phyloP scores from a whole-genome alignment of 805 yeast genomes.

The Yarrowia osloensis region DNA sequence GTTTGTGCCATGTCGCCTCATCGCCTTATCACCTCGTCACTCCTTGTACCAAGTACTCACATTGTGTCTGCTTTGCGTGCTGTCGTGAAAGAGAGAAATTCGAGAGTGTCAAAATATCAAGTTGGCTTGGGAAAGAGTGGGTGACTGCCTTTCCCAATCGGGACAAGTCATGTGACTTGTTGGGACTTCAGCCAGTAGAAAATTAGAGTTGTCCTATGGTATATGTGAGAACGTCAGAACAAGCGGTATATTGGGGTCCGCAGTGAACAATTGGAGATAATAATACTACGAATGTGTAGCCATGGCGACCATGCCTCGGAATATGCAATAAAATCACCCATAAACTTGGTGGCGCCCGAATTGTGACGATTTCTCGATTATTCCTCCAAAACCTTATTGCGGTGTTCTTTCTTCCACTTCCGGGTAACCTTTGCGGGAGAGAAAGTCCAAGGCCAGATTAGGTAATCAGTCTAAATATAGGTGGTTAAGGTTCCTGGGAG shows the following conservation, averaged over 20 bases:
- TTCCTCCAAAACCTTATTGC: too few relatives aligned
- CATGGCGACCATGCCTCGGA: neutral
- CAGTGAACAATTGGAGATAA: neutral
- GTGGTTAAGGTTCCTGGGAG: too few relatives aligned
- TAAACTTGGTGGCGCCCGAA: too few relatives aligned
- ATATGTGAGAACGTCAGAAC: neutral
- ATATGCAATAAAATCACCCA: too few relatives aligned
- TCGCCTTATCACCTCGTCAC: neutral
- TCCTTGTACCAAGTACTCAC: constrained; percentile 28
- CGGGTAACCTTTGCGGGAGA: too few relatives aligned
- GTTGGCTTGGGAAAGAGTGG: constrained; percentile 1
- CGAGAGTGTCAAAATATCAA: constrained; percentile 26
- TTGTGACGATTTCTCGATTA: too few relatives aligned
- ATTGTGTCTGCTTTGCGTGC: constrained; percentile 29
- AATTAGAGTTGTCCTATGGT: neutral
- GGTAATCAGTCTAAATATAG: neutral
- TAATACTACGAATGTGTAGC: neutral
- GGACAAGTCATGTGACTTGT: constrained; percentile 19
- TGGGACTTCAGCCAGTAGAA: neutral
- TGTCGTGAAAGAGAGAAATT: constrained; percentile 27
- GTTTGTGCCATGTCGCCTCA: neutral
- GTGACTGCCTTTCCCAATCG: constrained; percentile 28
- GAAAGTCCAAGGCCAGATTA: too few relatives aligned
- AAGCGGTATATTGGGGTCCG: neutral
- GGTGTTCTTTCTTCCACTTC: too few relatives aligned